A percentile compares a stretch with the other conserved stretches of the same genome.
Conservation (phyloP, 345 rosid genomes). For the Excoecaria agallocha region DNA sequence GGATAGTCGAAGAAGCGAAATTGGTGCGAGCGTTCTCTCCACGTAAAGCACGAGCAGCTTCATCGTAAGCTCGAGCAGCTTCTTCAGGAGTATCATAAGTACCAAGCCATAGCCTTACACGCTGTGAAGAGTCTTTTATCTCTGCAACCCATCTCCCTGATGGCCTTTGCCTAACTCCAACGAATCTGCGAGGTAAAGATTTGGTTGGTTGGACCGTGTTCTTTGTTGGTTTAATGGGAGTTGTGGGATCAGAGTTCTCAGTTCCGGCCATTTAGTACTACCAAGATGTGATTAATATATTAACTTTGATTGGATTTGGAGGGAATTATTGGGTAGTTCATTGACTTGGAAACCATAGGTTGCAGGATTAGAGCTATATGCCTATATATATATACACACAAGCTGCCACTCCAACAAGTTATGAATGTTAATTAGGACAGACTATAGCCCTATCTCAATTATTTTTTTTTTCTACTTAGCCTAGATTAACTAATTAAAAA, state of each 20-base stretch:
- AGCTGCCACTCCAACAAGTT: constrained; percentile 10
- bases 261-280: no score
- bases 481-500: not conserved
- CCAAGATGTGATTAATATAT: no score
- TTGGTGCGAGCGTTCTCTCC: constrained; percentile 69
- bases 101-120: constrained; percentile 65
- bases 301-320: not conserved
- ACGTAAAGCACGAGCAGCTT: constrained; percentile 69
- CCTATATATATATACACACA: not conserved
- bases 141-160: constrained; percentile 80
- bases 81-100: constrained; percentile 71
- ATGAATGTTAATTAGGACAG: not conserved
- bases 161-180: constrained; percentile 66
- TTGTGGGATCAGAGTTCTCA: constrained; percentile 11
- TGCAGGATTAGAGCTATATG: not conserved
- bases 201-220: constrained; percentile 21
- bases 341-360: not conserved
- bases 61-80: constrained; percentile 68
- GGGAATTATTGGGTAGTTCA: not conserved
- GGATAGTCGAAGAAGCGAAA: constrained; percentile 25
- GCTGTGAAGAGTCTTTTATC: constrained; percentile 70
- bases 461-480: constrained; percentile 18
- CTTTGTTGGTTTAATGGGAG: constrained; percentile 10
- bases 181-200: constrained; percentile 39
- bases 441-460: constrained; percentile 20